These are phyloP conservation scores for Yamadazyma pseudoaaseri DNA, from an alignment of 1,139 yeast species.

Conservation along the genomic window DNA sequence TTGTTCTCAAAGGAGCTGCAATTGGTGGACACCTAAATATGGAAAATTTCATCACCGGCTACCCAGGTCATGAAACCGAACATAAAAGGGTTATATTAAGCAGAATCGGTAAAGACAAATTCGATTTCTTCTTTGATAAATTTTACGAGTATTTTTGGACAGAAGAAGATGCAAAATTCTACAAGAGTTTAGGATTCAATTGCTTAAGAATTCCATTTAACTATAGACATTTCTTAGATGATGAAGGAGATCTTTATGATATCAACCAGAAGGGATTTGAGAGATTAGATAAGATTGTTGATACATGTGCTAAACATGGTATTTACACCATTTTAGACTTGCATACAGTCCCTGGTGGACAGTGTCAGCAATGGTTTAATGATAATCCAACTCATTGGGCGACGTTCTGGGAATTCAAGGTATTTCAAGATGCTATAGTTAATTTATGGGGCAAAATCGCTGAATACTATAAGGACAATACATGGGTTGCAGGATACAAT, in stretches of 20 bases:
- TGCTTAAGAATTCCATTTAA: constrained; percentile 48
- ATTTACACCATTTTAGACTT: constrained; percentile 46
- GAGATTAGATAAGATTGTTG: constrained; percentile 36
- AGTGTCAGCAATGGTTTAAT: constrained; percentile 50
- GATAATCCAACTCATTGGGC: constrained; percentile 44
- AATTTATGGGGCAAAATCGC: constrained; percentile 44
- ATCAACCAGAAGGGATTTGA: constrained; percentile 41
- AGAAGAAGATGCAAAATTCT: constrained; percentile 41
- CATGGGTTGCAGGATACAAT: constrained; percentile 49
- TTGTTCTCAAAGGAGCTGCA: constrained; percentile 40
- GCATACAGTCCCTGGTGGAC: constrained; percentile 49
- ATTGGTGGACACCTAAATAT: constrained; percentile 48
- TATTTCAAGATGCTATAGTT: constrained; percentile 42
- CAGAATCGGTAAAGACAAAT: constrained; percentile 42
- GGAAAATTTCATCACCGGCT: constrained; percentile 52
- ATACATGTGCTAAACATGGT: constrained; percentile 36
- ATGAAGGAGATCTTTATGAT: constrained; percentile 34
- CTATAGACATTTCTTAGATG: constrained; percentile 45
- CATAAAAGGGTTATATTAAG: constrained; percentile 34
- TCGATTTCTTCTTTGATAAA: constrained; percentile 42
- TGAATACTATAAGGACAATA: constrained; percentile 37
- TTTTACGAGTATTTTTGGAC: constrained; percentile 50
- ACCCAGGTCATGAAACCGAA: constrained; percentile 50
- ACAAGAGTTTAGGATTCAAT: constrained; percentile 38
- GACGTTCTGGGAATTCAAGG: constrained; percentile 44